Percentiles rank a stretch among this genome's conserved stretches.
These are phyloP conservation scores for Amaranthus cruentus DNA, from an alignment of 148 eudicot genomes.

Conservation along the genomic window DNA sequence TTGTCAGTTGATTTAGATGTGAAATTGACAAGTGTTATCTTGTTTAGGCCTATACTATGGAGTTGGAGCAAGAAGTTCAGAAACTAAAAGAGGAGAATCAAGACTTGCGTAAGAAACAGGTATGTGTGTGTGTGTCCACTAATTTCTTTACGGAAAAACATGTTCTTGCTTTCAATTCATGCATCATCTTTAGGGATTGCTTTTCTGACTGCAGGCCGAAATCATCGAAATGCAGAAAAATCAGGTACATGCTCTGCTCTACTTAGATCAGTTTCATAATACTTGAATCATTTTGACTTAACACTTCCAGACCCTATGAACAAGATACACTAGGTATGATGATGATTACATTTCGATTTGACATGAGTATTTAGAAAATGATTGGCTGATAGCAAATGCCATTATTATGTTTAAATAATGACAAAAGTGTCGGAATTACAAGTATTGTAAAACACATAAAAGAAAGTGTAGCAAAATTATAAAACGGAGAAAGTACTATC, in stretches of 20 bases:
- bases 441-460: too few species aligned
- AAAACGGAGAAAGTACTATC: too few species aligned
- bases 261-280: too few species aligned
- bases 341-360: too few species aligned
- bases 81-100: conserved; percentile 73
- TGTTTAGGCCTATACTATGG: conserved; percentile 77
- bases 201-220: conserved; percentile 50
- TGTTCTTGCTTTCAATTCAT: background rate
- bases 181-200: conserved; percentile 5
- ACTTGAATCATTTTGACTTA: too few species aligned
- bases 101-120: conserved; percentile 70
- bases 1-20: background rate
- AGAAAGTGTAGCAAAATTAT: too few species aligned
- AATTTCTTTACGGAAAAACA: background rate
- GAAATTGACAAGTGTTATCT: background rate
- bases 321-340: too few species aligned
- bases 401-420: too few species aligned
- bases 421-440: too few species aligned
- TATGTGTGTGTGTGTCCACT: conserved; percentile 3
- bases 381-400: too few species aligned
- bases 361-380: too few species aligned
- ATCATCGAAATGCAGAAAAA: conserved; percentile 80
- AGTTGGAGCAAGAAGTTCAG: conserved; percentile 79
- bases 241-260: conserved; percentile 43
- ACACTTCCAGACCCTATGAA: too few species aligned